Percentiles rank a stretch among this genome's conserved stretches.
phyloP scores from a whole-genome alignment of 306 rosid species.

The Myrica gale region DNA sequence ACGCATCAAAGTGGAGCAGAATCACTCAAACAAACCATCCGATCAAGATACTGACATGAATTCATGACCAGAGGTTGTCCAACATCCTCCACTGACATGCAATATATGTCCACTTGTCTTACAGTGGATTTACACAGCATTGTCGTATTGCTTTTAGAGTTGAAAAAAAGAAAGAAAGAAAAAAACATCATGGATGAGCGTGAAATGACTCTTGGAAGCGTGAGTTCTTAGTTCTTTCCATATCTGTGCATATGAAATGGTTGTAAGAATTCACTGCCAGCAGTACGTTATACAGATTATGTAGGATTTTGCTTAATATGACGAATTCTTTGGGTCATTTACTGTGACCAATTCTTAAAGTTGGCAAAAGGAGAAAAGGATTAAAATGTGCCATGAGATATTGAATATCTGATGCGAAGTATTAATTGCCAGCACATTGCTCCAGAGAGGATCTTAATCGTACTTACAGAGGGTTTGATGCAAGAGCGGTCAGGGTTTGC shows the following conservation, averaged over 20 bases:
- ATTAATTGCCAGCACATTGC: no score
- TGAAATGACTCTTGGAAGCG: background rate
- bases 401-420: no score
- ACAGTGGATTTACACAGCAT: background rate
- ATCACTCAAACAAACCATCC: slow-evolving; percentile 3
- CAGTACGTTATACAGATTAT: background rate
- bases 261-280: background rate
- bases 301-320: background rate
- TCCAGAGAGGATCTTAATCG: no score
- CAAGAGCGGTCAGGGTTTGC: no score
- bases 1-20: slow-evolving; percentile 15
- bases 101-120: background rate
- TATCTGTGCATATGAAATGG: background rate
- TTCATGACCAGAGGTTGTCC: background rate
- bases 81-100: background rate
- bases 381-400: no score
- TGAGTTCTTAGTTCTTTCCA: background rate
- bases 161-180: background rate
- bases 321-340: background rate
- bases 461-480: no score
- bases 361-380: no score
- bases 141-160: background rate
- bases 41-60: background rate
- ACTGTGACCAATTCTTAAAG: no score
- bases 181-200: background rate